A percentile compares a stretch with the other conserved stretches of the same genome.
phyloP scores from a whole-genome alignment of 345 rosid species.

The Rhodomyrtus tomentosa region DNA sequence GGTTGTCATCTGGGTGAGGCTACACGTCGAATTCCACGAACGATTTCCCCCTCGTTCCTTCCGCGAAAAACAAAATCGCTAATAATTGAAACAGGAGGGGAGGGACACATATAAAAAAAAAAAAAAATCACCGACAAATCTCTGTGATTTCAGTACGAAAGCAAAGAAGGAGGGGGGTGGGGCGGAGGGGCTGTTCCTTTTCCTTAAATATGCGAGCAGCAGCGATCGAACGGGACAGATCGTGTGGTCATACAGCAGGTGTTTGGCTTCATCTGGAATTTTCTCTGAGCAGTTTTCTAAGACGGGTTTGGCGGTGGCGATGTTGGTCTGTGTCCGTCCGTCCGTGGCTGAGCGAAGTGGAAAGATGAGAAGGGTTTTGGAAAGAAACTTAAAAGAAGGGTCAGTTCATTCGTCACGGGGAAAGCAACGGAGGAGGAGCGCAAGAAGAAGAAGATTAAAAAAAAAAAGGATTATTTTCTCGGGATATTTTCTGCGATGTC shows the following conservation, averaged over 20 bases:
- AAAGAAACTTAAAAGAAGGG: not conserved
- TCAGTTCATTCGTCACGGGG: not conserved
- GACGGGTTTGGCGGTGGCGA: not conserved
- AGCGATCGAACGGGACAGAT: not conserved
- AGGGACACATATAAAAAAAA: not conserved
- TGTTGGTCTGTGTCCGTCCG: not conserved
- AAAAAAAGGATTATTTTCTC: not conserved
- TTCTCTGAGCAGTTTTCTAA: not conserved
- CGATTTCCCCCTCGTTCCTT: not conserved
- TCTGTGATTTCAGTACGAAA: conserved; percentile 7
- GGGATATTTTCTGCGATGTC: not conserved
- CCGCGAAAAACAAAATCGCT: not conserved
- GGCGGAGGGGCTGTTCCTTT: not conserved
- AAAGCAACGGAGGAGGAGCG: not conserved
- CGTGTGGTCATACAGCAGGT: not conserved
- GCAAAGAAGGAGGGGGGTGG: no score
- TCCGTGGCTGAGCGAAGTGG: not conserved
- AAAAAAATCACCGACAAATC: conserved; percentile 67
- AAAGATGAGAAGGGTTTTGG: not conserved
- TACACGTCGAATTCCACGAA: conserved; percentile 18
- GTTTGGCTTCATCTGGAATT: not conserved
- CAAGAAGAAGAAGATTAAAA: no score
- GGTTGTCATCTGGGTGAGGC: conserved; percentile 15
- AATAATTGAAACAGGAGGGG: not conserved
- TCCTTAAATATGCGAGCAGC: not conserved